Percentiles rank a stretch among this genome's conserved stretches.
Evolutionary conservation across 345 rosid genomes (phyloP).

Genomic region (Hirschfeldia incana): DNA sequence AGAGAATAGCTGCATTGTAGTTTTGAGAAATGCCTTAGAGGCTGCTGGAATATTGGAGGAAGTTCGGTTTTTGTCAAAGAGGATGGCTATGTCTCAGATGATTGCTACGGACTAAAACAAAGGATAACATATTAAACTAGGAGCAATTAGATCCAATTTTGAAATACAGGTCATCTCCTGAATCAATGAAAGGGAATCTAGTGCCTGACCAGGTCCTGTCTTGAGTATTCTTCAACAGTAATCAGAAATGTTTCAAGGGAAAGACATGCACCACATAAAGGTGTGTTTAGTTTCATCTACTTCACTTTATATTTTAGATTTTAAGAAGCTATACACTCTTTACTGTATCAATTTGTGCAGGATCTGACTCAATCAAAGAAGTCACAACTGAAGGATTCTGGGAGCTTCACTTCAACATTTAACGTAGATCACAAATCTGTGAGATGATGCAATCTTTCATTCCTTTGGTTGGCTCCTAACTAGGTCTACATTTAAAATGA

Average conservation of each 20-base stretch:
- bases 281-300: slow-evolving; percentile 25
- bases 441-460: slow-evolving; percentile 10
- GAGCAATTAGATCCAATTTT: not conserved
- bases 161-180: slow-evolving; percentile 54
- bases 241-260: slow-evolving; percentile 53
- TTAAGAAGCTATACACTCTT: not conserved
- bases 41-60: slow-evolving; percentile 53
- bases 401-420: slow-evolving; percentile 1
- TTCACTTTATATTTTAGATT: not conserved
- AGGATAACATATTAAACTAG: not conserved
- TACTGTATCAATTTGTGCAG: slow-evolving; percentile 41
- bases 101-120: slow-evolving; percentile 15
- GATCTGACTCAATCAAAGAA: slow-evolving; percentile 46
- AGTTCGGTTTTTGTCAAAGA: slow-evolving; percentile 63
- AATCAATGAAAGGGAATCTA: slow-evolving; percentile 43
- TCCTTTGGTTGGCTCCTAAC: not conserved
- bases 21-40: slow-evolving; percentile 54
- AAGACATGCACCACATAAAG: slow-evolving; percentile 48
- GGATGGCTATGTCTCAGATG: slow-evolving; percentile 43
- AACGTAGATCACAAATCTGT: not conserved
- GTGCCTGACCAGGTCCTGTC: slow-evolving; percentile 49
- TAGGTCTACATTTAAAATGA: slow-evolving; percentile 6
- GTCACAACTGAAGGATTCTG: slow-evolving; percentile 16
- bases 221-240: slow-evolving; percentile 55
- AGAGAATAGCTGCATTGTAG: slow-evolving; percentile 54